Percentiles rank a stretch among this genome's conserved stretches.
Evolutionary conservation across 441 rosid species (phyloP).

Genomic region (Cnidoscolus chayamansa): DNA sequence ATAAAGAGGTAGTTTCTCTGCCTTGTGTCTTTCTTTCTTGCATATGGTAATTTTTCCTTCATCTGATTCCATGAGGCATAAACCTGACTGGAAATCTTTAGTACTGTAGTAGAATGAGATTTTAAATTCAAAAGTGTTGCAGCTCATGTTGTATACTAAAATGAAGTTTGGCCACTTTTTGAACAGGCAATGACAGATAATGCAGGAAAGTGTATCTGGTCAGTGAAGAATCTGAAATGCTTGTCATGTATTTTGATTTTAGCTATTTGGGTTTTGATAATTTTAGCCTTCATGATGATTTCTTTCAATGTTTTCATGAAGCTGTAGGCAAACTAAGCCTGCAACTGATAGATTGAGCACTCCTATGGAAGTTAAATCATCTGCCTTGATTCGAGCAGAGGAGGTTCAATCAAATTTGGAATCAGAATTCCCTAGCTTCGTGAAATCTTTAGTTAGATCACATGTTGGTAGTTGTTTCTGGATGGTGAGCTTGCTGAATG

Average conservation of each 20-base stretch:
- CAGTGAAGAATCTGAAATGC: constrained; percentile 25
- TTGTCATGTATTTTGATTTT: not conserved
- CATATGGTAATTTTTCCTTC: not conserved
- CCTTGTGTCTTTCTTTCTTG: not conserved
- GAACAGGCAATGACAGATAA: constrained; percentile 39
- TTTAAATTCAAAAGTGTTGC: constrained; percentile 2
- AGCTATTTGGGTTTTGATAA: not conserved
- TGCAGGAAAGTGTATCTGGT: constrained; percentile 44
- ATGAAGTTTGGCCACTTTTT: constrained; percentile 14
- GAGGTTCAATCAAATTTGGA: constrained; percentile 65
- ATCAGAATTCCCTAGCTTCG: constrained; percentile 49
- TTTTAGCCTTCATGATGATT: not conserved
- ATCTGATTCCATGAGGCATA: not conserved
- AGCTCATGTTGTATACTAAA: constrained; percentile 10
- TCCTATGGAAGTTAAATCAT: constrained; percentile 36
- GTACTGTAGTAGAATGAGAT: not conserved
- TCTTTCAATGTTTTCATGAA: constrained; percentile 27
- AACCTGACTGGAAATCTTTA: not conserved
- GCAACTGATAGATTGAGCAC: constrained; percentile 21
- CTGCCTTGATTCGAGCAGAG: constrained; percentile 56
- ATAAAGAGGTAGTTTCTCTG: not conserved
- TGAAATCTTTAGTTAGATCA: constrained; percentile 61
- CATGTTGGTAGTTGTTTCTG: constrained; percentile 70
- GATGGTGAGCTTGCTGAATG: constrained; percentile 42
- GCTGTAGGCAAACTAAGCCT: constrained; percentile 36